These are phyloP conservation scores for Ganoderma meredithae DNA, from an alignment of 1,284 basidiomycete genomes.

Conservation along the genomic window DNA sequence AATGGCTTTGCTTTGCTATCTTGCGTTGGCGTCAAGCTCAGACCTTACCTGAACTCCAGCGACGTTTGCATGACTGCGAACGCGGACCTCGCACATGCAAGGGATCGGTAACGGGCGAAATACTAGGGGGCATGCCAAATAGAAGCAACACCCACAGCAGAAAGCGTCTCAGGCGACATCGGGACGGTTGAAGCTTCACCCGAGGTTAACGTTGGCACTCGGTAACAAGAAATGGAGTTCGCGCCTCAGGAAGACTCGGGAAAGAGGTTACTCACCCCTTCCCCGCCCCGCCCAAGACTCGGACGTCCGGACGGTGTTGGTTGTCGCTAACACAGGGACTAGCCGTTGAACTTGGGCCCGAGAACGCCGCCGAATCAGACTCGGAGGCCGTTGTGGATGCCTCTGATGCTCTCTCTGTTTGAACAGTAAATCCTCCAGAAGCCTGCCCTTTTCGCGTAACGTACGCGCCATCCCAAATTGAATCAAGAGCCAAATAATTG, in stretches of 20 bases:
- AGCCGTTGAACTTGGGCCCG: background rate
- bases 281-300: background rate
- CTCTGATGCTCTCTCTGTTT: background rate
- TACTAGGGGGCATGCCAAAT: too few species aligned
- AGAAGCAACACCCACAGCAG: too few species aligned
- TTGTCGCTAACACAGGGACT: background rate
- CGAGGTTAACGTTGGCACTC: background rate
- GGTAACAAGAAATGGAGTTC: background rate
- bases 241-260: background rate
- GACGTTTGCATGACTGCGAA: too few species aligned
- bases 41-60: too few species aligned
- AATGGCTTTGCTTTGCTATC: too few species aligned
- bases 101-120: too few species aligned
- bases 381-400: background rate
- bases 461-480: background rate
- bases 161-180: conserved; percentile 36
- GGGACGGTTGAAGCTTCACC: conserved; percentile 22
- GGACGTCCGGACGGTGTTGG: too few species aligned
- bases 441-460: background rate
- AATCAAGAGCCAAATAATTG: background rate
- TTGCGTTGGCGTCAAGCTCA: too few species aligned
- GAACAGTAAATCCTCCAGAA: background rate
- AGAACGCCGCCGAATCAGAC: background rate
- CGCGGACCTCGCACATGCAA: too few species aligned
- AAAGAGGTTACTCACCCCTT: background rate